These are phyloP conservation scores for Daldinia bambusicola DNA, from an alignment of 495 filamentous ascomycete genomes.

Conservation along the genomic window DNA sequence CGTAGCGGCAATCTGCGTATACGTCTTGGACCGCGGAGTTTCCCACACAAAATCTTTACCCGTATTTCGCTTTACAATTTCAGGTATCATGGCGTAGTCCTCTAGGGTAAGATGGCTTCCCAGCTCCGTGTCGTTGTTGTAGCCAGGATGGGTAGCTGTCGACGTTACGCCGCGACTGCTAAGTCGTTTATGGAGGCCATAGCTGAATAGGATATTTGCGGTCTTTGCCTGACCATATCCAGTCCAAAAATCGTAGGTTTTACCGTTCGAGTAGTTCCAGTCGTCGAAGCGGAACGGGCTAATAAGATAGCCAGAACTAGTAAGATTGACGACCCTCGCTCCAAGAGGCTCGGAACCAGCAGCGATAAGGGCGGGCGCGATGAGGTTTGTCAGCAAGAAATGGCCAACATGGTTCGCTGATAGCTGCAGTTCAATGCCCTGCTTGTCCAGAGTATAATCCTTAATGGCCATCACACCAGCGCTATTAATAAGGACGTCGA, in stretches of 20 bases:
- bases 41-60: constrained; percentile 29
- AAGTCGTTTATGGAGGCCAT: constrained; percentile 51
- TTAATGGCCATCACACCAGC: constrained; percentile 65
- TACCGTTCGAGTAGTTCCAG: constrained; percentile 49
- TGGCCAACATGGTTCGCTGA: constrained; percentile 34
- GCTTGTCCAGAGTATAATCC: constrained; percentile 32
- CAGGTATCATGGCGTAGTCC: constrained; percentile 23
- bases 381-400: constrained; percentile 53
- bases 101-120: constrained; percentile 20
- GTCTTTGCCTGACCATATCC: constrained; percentile 61
- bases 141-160: constrained; percentile 55
- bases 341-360: constrained; percentile 18
- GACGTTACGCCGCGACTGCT: constrained; percentile 41
- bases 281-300: constrained; percentile 50
- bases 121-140: constrained; percentile 20
- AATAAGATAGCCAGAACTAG: constrained; percentile 42
- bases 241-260: constrained; percentile 54
- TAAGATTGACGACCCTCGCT: constrained; percentile 55
- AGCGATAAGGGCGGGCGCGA: constrained; percentile 46
- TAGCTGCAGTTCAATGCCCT: constrained; percentile 59
- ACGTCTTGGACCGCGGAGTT: constrained; percentile 15
- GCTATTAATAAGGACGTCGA: constrained; percentile 64
- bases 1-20: constrained; percentile 33
- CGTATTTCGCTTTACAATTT: constrained; percentile 21
- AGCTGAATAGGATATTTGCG: constrained; percentile 60